phyloP scores from a whole-genome alignment of 2,329 filamentous ascomycete species.

The Colletotrichum chlorophyti region DNA sequence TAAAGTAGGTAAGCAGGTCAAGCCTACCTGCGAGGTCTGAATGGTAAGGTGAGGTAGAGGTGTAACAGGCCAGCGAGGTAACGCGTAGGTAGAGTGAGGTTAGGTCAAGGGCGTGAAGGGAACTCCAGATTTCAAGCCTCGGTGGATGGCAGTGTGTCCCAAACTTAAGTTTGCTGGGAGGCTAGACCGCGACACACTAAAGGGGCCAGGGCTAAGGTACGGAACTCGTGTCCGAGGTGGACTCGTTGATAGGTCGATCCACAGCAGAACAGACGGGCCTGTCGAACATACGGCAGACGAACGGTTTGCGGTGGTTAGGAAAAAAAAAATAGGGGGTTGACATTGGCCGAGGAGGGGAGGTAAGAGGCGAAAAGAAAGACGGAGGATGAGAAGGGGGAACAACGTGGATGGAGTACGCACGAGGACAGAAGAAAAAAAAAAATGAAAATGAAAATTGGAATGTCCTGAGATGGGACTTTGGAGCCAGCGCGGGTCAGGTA shows the following conservation, averaged over 20 bases:
- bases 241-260: neutral
- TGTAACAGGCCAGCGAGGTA: neutral
- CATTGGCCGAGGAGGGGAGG: slow-evolving; percentile 3
- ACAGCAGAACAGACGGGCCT: neutral
- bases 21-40: neutral
- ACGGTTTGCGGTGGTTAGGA: neutral
- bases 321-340: neutral
- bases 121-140: neutral
- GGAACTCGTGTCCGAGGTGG: neutral
- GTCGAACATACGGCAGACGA: too few species aligned
- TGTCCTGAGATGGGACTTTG: slow-evolving; percentile 16
- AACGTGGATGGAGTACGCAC: slow-evolving; percentile 13
- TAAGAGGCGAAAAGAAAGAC: neutral
- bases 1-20: too few species aligned
- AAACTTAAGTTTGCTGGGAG: slow-evolving; percentile 7
- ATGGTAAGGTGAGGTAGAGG: neutral
- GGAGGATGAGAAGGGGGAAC: slow-evolving; percentile 2
- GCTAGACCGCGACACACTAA: neutral
- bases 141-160: neutral
- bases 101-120: neutral
- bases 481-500: neutral
- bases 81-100: neutral
- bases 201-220: neutral
- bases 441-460: slow-evolving; percentile 9
- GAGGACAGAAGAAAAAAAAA: neutral